Evolutionary conservation across 116 monocot species (phyloP), one percentile per base, ranked within the genome.

Genomic region (Dioscorea cayenensis): DNA sequence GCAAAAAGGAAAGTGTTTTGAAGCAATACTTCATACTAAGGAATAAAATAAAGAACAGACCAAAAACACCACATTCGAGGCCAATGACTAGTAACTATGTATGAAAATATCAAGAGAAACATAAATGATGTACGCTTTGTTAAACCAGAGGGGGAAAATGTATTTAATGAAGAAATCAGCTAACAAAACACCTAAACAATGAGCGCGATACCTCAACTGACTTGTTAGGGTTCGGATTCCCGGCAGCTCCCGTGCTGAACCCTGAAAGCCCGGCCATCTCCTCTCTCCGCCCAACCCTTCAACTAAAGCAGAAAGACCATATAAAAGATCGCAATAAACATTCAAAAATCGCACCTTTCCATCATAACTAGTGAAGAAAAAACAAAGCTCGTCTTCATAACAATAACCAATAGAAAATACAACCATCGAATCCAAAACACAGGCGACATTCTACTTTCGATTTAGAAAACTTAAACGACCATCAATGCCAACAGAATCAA

Each of bases 171-270:
- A n/a, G n/a, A n/a, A 5, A n/a, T 14, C 27, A 29, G 62, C 20
- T 25, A 12, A 14, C 69, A 70, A 74, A 0, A 43, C 19, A 36
- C 22, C 2, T 19, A 29, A 36, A 16, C 0, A 27, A 64, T 23
- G 51, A 27, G 49, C 21, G 22, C 4, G 36, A 37, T 61, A 86
- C 87, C 87, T 87, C 87, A 22, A 72, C 50, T 8, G 87, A 87
- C 49, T 87, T 83, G 73, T 87, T 87, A 36, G 83, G 83, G 50
- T 87, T 87, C 22, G 59, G 27, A 70, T 80, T 83, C 21, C 19
- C 66, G 16, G 51, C 29, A 13, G 70, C 75, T n/a, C 55, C 66
- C 11, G 66, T 20, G 28, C 23, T 52, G 14, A 79, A 60, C 52
- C 70, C 76, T 38, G 77, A 65, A 55, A 84, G 66, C 50, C 14